A percentile compares a stretch with the other conserved stretches of the same genome.
Conservation (phyloP, 1,284 basidiomycete genomes). For the Ceratobasidium sp. region DNA sequence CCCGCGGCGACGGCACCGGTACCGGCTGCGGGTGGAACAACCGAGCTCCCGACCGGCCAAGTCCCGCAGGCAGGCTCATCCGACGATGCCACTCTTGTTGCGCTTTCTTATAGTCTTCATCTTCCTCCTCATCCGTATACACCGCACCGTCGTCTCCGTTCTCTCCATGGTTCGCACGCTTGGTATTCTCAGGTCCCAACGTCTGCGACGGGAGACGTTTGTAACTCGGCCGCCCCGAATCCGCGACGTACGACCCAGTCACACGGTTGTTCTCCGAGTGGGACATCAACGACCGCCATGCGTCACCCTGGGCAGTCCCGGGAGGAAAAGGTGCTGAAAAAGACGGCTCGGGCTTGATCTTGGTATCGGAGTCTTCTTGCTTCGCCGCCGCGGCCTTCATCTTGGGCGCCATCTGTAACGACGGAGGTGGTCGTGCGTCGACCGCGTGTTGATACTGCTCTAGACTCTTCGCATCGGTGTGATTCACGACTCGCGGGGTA, state of each 20-base stretch:
- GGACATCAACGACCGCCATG: constrained; percentile 35
- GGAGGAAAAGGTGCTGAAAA: constrained; percentile 28
- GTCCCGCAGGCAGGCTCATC: constrained; percentile 30
- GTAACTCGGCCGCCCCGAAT: constrained; percentile 67
- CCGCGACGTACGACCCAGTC: constrained; percentile 32
- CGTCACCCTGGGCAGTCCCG: constrained; percentile 31
- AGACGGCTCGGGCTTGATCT: constrained; percentile 3
- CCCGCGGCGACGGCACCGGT: constrained; percentile 1
- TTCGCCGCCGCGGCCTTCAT: constrained; percentile 45
- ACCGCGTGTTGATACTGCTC: constrained; percentile 80
- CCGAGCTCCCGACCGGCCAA: constrained; percentile 19
- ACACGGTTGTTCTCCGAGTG: neutral
- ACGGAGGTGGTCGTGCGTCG: constrained; percentile 73
- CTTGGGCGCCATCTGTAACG: constrained; percentile 58
- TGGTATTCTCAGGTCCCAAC: constrained; percentile 69
- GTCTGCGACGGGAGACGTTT: constrained; percentile 80
- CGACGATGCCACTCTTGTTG: constrained; percentile 39
- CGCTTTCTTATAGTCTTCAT: constrained; percentile 28
- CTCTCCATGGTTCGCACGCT: constrained; percentile 57
- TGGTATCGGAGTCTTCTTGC: constrained; percentile 39
- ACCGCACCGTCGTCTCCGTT: constrained; percentile 13
- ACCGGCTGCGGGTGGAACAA: constrained; percentile 34
- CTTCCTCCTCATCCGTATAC: constrained; percentile 30
- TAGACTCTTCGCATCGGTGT: constrained; percentile 66
- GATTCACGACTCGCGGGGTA: constrained; percentile 16